Evolutionary conservation across 345 rosid genomes (phyloP).

Genomic region (Gossypium bickii): DNA sequence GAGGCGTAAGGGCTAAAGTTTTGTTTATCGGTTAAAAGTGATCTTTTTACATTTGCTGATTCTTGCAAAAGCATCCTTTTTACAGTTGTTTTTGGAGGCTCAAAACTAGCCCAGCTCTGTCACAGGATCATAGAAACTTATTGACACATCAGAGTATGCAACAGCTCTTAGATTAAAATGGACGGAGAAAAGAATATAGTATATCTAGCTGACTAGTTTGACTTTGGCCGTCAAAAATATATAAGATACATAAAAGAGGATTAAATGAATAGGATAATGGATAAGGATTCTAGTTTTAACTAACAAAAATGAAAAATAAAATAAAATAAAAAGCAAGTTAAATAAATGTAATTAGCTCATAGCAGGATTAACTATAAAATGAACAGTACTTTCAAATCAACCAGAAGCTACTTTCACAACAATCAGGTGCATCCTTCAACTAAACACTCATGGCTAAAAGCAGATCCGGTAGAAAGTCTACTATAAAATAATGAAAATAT

Average conservation of each 20-base stretch:
- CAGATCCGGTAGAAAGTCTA: neutral
- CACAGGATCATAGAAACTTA: constrained; percentile 21
- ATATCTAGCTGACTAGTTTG: neutral
- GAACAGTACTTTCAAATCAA: neutral
- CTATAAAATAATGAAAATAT: neutral
- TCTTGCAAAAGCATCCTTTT: constrained; percentile 78
- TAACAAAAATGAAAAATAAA: neutral
- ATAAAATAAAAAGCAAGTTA: neutral
- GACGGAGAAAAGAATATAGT: neutral
- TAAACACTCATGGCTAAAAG: neutral
- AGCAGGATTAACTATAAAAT: neutral
- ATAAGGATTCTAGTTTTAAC: neutral
- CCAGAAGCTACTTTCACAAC: neutral
- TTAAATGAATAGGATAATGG: neutral
- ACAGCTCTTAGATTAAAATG: neutral
- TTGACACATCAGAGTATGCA: neutral
- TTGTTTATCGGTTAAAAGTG: constrained; percentile 37
- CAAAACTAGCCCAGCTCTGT: constrained; percentile 85
- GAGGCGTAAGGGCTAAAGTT: constrained; percentile 23
- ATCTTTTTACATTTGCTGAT: constrained; percentile 34
- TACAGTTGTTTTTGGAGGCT: constrained; percentile 88
- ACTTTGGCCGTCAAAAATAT: neutral
- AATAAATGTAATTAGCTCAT: neutral
- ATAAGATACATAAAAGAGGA: neutral
- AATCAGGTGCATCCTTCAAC: neutral